Percentiles rank a stretch among this genome's conserved stretches.
These are phyloP conservation scores for Colletotrichum coccodes DNA, from an alignment of 2,329 filamentous ascomycete genomes.

Conservation along the genomic window DNA sequence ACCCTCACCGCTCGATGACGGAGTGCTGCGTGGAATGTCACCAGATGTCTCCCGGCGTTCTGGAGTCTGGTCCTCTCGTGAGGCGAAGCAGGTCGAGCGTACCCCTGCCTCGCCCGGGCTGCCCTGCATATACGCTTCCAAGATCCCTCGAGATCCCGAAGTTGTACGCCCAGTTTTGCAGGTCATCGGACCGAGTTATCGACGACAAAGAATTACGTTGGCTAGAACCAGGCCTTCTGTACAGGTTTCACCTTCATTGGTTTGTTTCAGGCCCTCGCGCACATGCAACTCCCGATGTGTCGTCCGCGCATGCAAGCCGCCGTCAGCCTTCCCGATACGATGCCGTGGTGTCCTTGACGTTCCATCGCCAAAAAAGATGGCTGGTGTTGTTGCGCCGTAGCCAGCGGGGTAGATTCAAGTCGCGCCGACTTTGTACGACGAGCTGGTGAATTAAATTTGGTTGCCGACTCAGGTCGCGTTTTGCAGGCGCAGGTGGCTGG, in stretches of 20 bases:
- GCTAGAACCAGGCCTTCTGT: slow-evolving; percentile 2
- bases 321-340: slow-evolving; percentile 23
- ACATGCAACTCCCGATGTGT: slow-evolving; percentile 14
- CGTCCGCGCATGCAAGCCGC: not conserved
- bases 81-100: not conserved
- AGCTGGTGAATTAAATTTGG: not conserved
- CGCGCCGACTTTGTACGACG: not conserved
- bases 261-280: slow-evolving; percentile 25
- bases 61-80: slow-evolving; percentile 5
- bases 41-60: slow-evolving; percentile 12
- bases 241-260: slow-evolving; percentile 27
- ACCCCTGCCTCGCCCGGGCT: slow-evolving; percentile 18
- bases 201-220: slow-evolving; percentile 13
- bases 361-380: slow-evolving; percentile 19
- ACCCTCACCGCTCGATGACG: slow-evolving; percentile 31
- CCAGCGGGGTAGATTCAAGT: slow-evolving; percentile 5
- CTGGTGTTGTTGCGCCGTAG: not conserved
- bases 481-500: not conserved
- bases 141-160: slow-evolving; percentile 14
- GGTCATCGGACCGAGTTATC: not conserved
- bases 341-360: slow-evolving; percentile 16
- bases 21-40: slow-evolving; percentile 27
- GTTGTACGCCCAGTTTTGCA: not conserved
- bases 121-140: not conserved
- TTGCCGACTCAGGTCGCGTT: not conserved